These are phyloP conservation scores for Candida xiaguanensis DNA, from an alignment of 805 yeast species.

Conservation along the genomic window DNA sequence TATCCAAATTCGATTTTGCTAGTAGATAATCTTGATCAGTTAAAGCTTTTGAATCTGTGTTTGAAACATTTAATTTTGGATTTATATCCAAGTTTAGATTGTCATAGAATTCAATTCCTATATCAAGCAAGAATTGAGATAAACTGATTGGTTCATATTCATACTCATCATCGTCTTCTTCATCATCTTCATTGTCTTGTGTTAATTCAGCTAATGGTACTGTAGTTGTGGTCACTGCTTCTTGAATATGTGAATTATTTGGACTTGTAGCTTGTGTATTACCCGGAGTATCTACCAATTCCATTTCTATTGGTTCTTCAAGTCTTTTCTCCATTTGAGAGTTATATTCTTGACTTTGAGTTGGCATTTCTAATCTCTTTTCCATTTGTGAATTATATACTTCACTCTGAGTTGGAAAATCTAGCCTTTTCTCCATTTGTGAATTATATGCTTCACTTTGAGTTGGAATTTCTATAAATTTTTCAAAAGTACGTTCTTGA, in stretches of 20 bases:
- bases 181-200: conserved; percentile 9
- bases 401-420: not conserved
- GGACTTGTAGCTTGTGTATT: not conserved
- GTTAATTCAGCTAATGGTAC: conserved; percentile 24
- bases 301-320: conserved; percentile 1
- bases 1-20: conserved; percentile 39
- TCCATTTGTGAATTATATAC: conserved; percentile 5
- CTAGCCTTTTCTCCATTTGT: conserved; percentile 3
- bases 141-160: conserved; percentile 33
- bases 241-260: conserved; percentile 8
- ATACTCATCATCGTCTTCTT: conserved; percentile 17
- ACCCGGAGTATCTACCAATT: not conserved
- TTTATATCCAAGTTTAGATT: conserved; percentile 37
- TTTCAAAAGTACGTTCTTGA: no score
- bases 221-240: conserved; percentile 17
- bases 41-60: conserved; percentile 7
- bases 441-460: conserved; percentile 2
- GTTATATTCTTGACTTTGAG: conserved; percentile 3
- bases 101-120: conserved; percentile 43
- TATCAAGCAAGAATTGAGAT: conserved; percentile 34
- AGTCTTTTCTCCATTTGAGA: conserved; percentile 1
- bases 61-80: conserved; percentile 16
- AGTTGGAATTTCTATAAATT: not conserved
- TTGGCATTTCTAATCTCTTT: not conserved
- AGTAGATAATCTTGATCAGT: conserved; percentile 31